Conservation (phyloP, 2,329 filamentous ascomycete species). For the Aspergillus sojae region DNA sequence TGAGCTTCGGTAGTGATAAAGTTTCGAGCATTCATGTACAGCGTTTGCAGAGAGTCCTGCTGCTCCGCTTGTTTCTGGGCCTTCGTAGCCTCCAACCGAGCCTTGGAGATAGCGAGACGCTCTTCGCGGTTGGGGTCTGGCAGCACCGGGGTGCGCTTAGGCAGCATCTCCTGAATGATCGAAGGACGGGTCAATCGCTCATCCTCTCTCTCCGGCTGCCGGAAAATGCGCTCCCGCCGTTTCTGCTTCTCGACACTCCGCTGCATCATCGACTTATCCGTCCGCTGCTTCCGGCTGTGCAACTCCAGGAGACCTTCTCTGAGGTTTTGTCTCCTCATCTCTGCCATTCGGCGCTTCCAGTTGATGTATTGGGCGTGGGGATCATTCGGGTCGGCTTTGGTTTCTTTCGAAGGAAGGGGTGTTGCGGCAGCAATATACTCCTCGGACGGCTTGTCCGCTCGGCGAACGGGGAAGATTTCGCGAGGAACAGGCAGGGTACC, state of each 20-base stretch:
- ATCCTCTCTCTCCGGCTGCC: slow-evolving; percentile 71
- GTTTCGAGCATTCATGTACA: slow-evolving; percentile 83
- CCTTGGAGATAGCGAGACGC: slow-evolving; percentile 49
- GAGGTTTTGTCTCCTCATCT: slow-evolving; percentile 70
- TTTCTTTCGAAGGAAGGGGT: slow-evolving; percentile 51
- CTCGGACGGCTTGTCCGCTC: slow-evolving; percentile 62
- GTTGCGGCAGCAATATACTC: slow-evolving; percentile 65
- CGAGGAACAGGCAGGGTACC: slow-evolving; percentile 84
- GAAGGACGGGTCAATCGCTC: slow-evolving; percentile 74
- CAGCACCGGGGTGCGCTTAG: slow-evolving; percentile 54
- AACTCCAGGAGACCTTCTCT: slow-evolving; percentile 71
- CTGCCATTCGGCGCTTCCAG: slow-evolving; percentile 76
- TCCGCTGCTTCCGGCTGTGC: slow-evolving; percentile 63
- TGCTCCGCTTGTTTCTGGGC: slow-evolving; percentile 61
- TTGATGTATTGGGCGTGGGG: slow-evolving; percentile 53
- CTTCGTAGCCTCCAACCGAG: slow-evolving; percentile 47
- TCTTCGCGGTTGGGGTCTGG: slow-evolving; percentile 66
- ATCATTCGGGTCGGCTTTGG: slow-evolving; percentile 37
- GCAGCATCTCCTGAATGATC: slow-evolving; percentile 56
- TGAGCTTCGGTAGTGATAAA: slow-evolving; percentile 86
- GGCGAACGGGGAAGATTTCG: slow-evolving; percentile 69
- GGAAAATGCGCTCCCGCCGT: slow-evolving; percentile 54
- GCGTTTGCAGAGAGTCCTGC: slow-evolving; percentile 73
- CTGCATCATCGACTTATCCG: slow-evolving; percentile 38
- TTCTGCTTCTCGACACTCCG: slow-evolving; percentile 54